A percentile compares a stretch with the other conserved stretches of the same genome.
Evolutionary conservation across 2,329 filamentous ascomycete genomes (phyloP).

Genomic region (Aureobasidium vineae): DNA sequence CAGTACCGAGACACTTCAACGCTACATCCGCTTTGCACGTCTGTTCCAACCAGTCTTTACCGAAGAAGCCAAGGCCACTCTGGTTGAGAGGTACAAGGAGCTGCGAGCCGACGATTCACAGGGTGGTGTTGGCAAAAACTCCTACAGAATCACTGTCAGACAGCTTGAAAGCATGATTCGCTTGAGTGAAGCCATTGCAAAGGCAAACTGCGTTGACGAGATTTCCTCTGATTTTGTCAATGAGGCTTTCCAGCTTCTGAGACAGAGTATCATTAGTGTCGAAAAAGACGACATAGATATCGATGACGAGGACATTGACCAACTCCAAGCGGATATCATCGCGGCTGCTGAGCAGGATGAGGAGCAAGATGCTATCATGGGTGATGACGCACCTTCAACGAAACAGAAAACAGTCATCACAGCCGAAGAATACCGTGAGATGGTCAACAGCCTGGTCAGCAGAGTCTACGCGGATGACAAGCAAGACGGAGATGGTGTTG

Average conservation of each 20-base stretch:
- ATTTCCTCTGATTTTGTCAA: conserved; percentile 80
- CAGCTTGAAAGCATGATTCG: conserved; percentile 96
- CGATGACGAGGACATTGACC: conserved; percentile 64
- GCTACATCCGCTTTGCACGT: conserved; percentile 93
- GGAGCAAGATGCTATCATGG: conserved; percentile 41
- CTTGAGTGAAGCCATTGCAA: conserved; percentile 94
- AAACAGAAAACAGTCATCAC: conserved; percentile 67
- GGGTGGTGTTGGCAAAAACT: conserved; percentile 89
- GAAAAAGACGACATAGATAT: conserved; percentile 98
- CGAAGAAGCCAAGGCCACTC: conserved; percentile 75
- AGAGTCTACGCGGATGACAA: conserved; percentile 81
- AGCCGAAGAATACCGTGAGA: conserved; percentile 94
- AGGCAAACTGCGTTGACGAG: conserved; percentile 93
- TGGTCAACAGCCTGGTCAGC: conserved; percentile 81
- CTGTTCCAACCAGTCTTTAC: conserved; percentile 95
- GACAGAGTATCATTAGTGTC: conserved; percentile 94
- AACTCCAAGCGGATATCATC: conserved; percentile 36
- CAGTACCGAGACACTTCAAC: conserved; percentile 91
- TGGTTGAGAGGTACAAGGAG: conserved; percentile 95
- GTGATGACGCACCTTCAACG: conserved; percentile 40
- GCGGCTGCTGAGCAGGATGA: conserved; percentile 49
- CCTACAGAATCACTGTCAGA: conserved; percentile 94
- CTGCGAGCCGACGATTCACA: conserved; percentile 90
- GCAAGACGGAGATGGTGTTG: conserved; percentile 74
- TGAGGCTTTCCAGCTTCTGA: conserved; percentile 86